phyloP scores from a whole-genome alignment of 345 rosid genomes.

The Bretschneidera sinensis region DNA sequence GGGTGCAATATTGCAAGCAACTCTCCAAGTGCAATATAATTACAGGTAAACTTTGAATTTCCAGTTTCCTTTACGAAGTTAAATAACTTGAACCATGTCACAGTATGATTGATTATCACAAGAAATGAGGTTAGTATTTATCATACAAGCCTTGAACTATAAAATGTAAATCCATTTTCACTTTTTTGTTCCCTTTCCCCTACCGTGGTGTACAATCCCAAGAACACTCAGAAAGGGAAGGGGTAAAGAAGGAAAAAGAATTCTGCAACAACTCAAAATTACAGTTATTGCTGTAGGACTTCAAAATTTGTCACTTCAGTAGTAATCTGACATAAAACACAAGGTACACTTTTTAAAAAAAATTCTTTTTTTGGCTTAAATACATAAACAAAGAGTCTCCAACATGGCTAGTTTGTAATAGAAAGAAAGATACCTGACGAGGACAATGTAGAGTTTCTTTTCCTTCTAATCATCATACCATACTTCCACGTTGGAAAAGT shows the following conservation, averaged over 20 bases:
- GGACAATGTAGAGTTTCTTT: slow-evolving; percentile 82
- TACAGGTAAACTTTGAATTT: not conserved
- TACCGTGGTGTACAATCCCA: not conserved
- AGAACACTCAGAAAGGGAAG: too few species aligned
- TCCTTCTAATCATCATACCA: slow-evolving; percentile 97
- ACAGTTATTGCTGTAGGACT: not conserved
- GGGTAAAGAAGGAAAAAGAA: too few species aligned
- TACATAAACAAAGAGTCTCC: not conserved
- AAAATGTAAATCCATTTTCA: too few species aligned
- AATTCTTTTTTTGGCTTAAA: slow-evolving; percentile 11
- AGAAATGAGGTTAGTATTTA: not conserved
- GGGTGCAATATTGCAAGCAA: not conserved
- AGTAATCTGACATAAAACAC: too few species aligned
- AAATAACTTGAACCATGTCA: not conserved
- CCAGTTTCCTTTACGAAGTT: not conserved
- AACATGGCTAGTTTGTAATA: not conserved
- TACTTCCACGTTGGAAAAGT: slow-evolving; percentile 69
- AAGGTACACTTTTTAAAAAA: too few species aligned
- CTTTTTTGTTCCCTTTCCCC: too few species aligned
- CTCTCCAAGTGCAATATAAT: too few species aligned
- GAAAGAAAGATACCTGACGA: slow-evolving; percentile 52
- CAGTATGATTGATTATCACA: not conserved
- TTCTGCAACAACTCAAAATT: too few species aligned
- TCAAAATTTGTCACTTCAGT: not conserved
- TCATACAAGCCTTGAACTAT: not conserved